Percentiles rank a stretch among this genome's conserved stretches.
These are phyloP conservation scores for Opeltia flavorubescens DNA, from an alignment of 495 filamentous ascomycete genomes.

Conservation along the genomic window DNA sequence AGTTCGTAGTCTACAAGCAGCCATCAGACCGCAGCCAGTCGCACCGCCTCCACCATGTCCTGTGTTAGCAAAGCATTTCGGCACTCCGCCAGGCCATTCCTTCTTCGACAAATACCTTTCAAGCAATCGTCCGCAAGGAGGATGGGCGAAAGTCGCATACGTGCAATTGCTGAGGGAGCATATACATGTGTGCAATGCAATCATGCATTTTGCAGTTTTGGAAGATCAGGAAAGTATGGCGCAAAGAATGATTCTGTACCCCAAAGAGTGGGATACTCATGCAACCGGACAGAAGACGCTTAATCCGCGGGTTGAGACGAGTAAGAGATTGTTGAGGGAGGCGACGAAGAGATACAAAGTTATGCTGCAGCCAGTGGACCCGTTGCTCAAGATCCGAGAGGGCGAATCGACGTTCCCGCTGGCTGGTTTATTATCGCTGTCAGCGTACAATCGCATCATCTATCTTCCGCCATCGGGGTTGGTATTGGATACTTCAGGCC, in stretches of 20 bases:
- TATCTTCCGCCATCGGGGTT: constrained; percentile 26
- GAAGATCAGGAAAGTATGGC: constrained; percentile 27
- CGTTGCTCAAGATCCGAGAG: constrained; percentile 16
- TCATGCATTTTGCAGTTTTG: constrained; percentile 32
- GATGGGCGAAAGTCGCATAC: constrained; percentile 26
- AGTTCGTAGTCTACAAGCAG: constrained; percentile 45
- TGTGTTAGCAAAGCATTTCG: constrained; percentile 16
- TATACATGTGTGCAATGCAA: constrained; percentile 28
- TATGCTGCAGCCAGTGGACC: constrained; percentile 24
- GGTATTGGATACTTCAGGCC: constrained; percentile 24
- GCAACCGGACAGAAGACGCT: constrained; percentile 1
- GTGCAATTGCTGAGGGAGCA: constrained; percentile 27
- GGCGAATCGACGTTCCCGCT: constrained; percentile 20
- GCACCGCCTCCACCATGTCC: constrained; percentile 6
- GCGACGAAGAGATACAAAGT: constrained; percentile 29
- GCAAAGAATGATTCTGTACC: constrained; percentile 29
- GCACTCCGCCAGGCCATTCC: constrained; percentile 13
- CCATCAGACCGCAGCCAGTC: constrained; percentile 22
- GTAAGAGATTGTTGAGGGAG: constrained; percentile 24
- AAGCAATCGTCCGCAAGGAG: constrained; percentile 21
- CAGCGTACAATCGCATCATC: constrained; percentile 28
- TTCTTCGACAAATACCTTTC: constrained; percentile 22
- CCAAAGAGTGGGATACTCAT: constrained; percentile 23
- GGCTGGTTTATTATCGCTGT: constrained; percentile 24
- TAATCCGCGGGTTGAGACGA: constrained; percentile 23